phyloP scores from a whole-genome alignment of 2,329 filamentous ascomycete genomes.

The Cyanodermella asteris region DNA sequence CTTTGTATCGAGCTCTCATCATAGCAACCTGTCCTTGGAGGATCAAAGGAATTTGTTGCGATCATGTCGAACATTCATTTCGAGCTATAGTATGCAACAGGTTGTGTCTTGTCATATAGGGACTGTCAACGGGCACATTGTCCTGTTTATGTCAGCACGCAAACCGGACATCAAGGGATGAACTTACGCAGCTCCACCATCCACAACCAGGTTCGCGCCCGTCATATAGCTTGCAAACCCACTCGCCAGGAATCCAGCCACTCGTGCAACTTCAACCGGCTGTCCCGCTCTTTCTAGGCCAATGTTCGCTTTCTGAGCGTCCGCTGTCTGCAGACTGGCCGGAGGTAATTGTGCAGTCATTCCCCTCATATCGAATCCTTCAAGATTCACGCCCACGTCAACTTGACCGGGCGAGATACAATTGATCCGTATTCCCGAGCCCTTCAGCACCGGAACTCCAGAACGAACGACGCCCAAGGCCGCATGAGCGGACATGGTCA shows the following conservation, averaged over 20 bases:
- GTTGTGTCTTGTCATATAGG: too few species aligned
- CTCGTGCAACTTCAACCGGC: constrained; percentile 35
- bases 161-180: not conserved
- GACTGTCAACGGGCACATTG: constrained; percentile 21
- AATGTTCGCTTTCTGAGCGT: constrained; percentile 28
- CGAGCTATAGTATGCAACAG: too few species aligned
- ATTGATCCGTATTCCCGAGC: constrained; percentile 33
- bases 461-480: constrained; percentile 37
- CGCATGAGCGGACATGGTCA: constrained; percentile 38
- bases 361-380: constrained; percentile 19
- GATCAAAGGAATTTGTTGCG: too few species aligned
- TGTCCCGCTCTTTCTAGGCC: constrained; percentile 36
- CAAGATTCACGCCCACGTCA: constrained; percentile 21
- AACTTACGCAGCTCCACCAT: constrained; percentile 28
- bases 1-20: too few species aligned
- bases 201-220: constrained; percentile 38
- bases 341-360: constrained; percentile 34
- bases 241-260: constrained; percentile 39
- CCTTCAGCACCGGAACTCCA: constrained; percentile 35
- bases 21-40: too few species aligned
- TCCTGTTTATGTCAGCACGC: constrained; percentile 8
- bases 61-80: too few species aligned
- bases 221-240: constrained; percentile 42
- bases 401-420: constrained; percentile 18
- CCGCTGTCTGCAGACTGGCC: constrained; percentile 27